Conservation (phyloP, 768 basidiomycete genomes). For the Tylopilus subfusipes region DNA sequence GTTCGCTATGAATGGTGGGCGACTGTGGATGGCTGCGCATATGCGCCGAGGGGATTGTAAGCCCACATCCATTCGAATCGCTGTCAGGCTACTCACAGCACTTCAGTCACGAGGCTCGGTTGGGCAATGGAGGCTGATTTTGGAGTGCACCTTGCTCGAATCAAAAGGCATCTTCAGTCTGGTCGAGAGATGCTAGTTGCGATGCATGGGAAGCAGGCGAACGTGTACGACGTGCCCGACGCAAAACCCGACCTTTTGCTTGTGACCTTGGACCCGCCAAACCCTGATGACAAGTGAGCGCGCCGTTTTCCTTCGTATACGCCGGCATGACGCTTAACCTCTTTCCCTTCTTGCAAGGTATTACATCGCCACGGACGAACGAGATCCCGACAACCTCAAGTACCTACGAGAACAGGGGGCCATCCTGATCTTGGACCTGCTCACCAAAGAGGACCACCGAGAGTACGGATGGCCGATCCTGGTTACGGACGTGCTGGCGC, state of each 20-base stretch:
- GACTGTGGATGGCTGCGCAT: slow-evolving; percentile 43
- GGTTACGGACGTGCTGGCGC: slow-evolving; percentile 40
- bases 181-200: slow-evolving; percentile 18
- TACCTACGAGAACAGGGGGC: slow-evolving; percentile 36
- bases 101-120: slow-evolving; percentile 24
- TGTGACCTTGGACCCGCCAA: slow-evolving; percentile 25
- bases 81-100: background rate
- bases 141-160: slow-evolving; percentile 31
- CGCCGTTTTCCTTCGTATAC: background rate
- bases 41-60: slow-evolving; percentile 46
- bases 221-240: slow-evolving; percentile 22
- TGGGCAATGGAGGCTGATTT: slow-evolving; percentile 37
- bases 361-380: slow-evolving; percentile 43
- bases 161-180: slow-evolving; percentile 25
- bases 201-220: slow-evolving; percentile 19
- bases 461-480: slow-evolving; percentile 41
- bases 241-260: slow-evolving; percentile 16
- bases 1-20: slow-evolving; percentile 25
- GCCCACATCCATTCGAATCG: background rate
- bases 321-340: background rate
- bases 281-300: slow-evolving; percentile 22
- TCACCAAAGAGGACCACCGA: slow-evolving; percentile 40
- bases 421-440: slow-evolving; percentile 39
- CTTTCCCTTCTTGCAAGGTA: slow-evolving; percentile 21
- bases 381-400: slow-evolving; percentile 30